Conservation (phyloP, 2,329 filamentous ascomycete genomes). For the Ambrosiella beaveri region DNA sequence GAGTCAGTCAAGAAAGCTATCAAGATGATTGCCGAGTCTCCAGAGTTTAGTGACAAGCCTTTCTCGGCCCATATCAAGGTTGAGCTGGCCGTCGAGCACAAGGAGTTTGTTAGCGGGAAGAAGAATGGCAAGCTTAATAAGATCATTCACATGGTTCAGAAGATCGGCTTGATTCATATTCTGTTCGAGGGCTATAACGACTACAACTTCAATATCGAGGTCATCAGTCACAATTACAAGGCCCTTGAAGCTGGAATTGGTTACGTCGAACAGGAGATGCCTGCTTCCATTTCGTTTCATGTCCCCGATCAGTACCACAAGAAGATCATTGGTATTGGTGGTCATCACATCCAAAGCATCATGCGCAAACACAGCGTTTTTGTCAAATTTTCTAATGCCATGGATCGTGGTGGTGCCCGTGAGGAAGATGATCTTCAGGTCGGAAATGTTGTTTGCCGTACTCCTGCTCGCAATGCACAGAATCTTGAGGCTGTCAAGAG, state of each 20-base stretch:
- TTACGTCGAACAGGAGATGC: constrained; percentile 97
- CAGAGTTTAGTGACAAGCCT: constrained; percentile 69
- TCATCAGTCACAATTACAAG: constrained; percentile 81
- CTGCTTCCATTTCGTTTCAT: constrained; percentile 96
- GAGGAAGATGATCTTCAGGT: constrained; percentile 98
- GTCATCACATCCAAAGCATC: constrained; percentile 96
- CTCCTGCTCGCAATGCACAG: constrained; percentile 88
- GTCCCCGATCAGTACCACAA: constrained; percentile 99
- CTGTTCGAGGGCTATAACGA: constrained; percentile 99
- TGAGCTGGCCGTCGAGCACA: constrained; percentile 96
- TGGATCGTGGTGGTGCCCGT: constrained; percentile 84
- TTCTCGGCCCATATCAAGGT: constrained; percentile 97
- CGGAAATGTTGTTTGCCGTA: constrained; percentile 97
- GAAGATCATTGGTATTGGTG: constrained; percentile 95
- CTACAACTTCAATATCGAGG: constrained; percentile 99
- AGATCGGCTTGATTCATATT: constrained; percentile 78
- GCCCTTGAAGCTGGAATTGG: constrained; percentile 84
- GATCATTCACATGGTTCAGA: constrained; percentile 79
- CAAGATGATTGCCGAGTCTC: constrained; percentile 79
- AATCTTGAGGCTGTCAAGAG: constrained; percentile 95
- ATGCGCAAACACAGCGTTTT: constrained; percentile 99
- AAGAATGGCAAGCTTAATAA: constrained; percentile 99
- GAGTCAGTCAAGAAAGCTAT: constrained; percentile 93
- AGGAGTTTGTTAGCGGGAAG: constrained; percentile 97
- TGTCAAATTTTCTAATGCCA: constrained; percentile 97